These are phyloP conservation scores for Leccinum variicolor DNA, from an alignment of 768 basidiomycete species.

Conservation along the genomic window DNA sequence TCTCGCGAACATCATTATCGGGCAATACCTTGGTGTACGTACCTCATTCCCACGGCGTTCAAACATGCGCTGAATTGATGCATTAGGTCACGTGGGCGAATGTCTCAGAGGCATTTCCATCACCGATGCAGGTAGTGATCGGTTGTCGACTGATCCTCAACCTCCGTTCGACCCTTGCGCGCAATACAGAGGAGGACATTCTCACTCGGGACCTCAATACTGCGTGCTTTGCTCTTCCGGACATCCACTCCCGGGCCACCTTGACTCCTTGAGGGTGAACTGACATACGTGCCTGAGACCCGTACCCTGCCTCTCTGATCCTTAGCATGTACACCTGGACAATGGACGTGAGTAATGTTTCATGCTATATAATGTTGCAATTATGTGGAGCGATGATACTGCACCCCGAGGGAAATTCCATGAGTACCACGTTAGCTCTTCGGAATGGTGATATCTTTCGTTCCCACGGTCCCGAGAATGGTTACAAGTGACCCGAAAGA, in stretches of 20 bases:
- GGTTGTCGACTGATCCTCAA: neutral
- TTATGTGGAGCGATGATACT: too few relatives aligned
- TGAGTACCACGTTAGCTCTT: too few relatives aligned
- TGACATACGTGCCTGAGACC: too few relatives aligned
- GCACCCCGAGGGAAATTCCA: too few relatives aligned
- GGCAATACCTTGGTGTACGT: conserved; percentile 3
- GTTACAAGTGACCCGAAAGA: too few relatives aligned
- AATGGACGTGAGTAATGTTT: too few relatives aligned
- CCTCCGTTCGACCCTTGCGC: neutral
- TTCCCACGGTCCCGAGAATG: too few relatives aligned
- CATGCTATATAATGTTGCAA: too few relatives aligned
- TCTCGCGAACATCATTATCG: neutral
- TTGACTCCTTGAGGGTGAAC: too few relatives aligned
- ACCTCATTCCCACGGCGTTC: neutral
- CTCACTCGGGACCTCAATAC: neutral
- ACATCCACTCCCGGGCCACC: neutral
- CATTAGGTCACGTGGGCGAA: neutral
- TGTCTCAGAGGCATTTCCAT: conserved; percentile 6
- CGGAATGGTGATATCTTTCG: too few relatives aligned
- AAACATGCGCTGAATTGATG: neutral
- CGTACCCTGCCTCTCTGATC: too few relatives aligned
- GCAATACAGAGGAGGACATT: neutral
- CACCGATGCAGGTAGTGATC: neutral
- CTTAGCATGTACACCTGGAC: too few relatives aligned
- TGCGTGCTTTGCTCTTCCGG: neutral